Evolutionary conservation across 1,284 basidiomycete species (phyloP), one percentile per base, ranked within the genome.

Genomic region (Leccinum pachyderme): DNA sequence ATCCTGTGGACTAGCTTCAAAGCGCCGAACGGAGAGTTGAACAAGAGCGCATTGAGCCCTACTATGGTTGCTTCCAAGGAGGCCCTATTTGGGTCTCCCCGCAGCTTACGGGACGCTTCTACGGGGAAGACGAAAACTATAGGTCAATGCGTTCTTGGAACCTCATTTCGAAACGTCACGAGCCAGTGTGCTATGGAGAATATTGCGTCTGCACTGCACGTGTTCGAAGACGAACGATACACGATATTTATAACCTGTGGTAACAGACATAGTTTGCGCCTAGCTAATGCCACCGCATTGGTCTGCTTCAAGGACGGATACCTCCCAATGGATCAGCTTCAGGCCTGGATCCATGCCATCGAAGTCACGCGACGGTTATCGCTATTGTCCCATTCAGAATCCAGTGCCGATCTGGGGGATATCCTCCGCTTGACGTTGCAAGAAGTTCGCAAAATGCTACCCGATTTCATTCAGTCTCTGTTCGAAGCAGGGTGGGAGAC

Each of bases 341-440:
- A 79, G 56, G 83, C 80, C 18, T 86, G 84, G 84, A 60, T 77
- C 35, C 77, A 81, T 57, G 81, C 79, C 1, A 48, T 73, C 60
- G 61, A 68, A 56, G 55, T 58, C n/a, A 37, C 61, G 11, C 55
- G 58, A 47, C 45, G 7, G 24, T 15, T 65, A 18, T 27, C 35
- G 1, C 18, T 37, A 37, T 37, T 13, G 5, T 37, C 11, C 7
- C 11, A 55, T 29, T 32, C 4, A n/a, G 54, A 39, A 15, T 43
- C 47, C 1, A 8, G 29, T 15, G 43, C 15, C n/a, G 50, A 58
- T 53, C 50, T 45, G 13, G 58, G 6, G 6, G 54, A 67, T n/a
- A 22, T 67, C 48, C 50, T 67, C 1, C 51, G 47, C n/a, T 59
- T 55, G 47, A 61, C 68, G 2, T 49, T 69, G 12, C 41, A 56